Base-by-base conservation (phyloP, 192 early-diverging fungal species). In the Phlyctochytrium bullatum region DNA sequence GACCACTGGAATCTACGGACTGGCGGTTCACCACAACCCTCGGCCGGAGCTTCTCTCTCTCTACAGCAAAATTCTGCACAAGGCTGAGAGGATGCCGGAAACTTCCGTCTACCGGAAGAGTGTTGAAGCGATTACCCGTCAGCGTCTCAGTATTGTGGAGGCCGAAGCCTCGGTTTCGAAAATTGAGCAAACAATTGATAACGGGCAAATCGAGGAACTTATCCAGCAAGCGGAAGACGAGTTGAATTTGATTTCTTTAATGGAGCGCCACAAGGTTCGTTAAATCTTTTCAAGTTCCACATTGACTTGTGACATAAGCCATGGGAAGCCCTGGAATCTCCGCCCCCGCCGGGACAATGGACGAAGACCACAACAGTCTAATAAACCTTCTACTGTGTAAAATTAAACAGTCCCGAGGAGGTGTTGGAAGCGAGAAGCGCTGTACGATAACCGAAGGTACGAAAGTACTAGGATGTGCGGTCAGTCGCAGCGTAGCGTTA, bases 201-300 rank as follows among this genome's bases (percentile, higher is more conserved):
- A 78, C 34, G 94, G 94, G 32, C 91, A 93, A 79, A 91, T 98
- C 67, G 96, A 98, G 76, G 93, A 98, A 83, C 78, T 98, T 2
- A 89, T 96, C 64, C 68, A 76, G 36, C 91, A 91, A 73, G 96
- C 96, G 4, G 81, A 93, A 65, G 92, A 92, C 52, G 96, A 98
- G 75, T 80, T 93, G 61, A 87, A 84, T 66, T 80, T 98, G 36
- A 84, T 92, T 25, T 76, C 65, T 50, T 88, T 92, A 73, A 90
- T 98, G 88, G 86, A 88, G 61, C 89, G 93, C 81, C 92, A 88
- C 87, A 93, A 90, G 83, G 84, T 89, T 64, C 20, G 16, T 53
- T 59, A 14, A n/a, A 3, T 58, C 53, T 32, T 28, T 57, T 34
- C 53, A 6, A 12, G 20, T 27, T 17, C 2, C 23, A 25, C 50